phyloP scores from a whole-genome alignment of 192 early-diverging fungal species.

The Phycomyces blakesleeanus region DNA sequence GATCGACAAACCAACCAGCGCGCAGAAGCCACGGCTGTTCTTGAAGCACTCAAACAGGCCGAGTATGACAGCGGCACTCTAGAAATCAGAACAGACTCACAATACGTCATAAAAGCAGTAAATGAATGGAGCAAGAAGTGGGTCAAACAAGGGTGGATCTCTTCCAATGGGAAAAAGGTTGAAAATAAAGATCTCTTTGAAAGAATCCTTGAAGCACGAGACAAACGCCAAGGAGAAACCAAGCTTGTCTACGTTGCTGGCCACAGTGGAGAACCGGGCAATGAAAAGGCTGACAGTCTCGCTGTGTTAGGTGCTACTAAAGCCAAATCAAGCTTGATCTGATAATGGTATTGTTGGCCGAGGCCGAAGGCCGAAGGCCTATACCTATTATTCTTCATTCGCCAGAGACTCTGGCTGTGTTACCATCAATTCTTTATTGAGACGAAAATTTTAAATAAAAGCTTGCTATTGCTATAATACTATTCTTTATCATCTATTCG shows the following conservation, averaged over 20 bases:
- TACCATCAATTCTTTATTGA: too few relatives aligned
- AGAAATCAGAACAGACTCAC: constrained; percentile 74
- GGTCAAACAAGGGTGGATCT: constrained; percentile 68
- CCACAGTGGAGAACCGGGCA: constrained; percentile 68
- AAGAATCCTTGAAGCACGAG: constrained; percentile 40
- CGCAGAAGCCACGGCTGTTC: constrained; percentile 64
- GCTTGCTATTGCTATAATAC: too few relatives aligned
- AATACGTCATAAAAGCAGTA: constrained; percentile 67
- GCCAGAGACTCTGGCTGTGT: too few relatives aligned
- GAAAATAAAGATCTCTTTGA: constrained; percentile 79
- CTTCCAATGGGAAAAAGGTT: constrained; percentile 49
- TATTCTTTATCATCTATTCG: too few relatives aligned
- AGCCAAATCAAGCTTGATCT: background rate
- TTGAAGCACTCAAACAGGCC: constrained; percentile 50
- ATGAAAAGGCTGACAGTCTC: constrained; percentile 77
- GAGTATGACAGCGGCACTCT: constrained; percentile 32
- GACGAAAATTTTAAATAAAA: too few relatives aligned
- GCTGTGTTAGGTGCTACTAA: constrained; percentile 66
- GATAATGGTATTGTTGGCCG: too few relatives aligned
- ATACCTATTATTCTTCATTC: too few relatives aligned
- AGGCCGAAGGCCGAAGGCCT: too few relatives aligned
- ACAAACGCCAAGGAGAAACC: constrained; percentile 38
- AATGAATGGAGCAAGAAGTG: constrained; percentile 70
- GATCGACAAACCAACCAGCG: constrained; percentile 68
- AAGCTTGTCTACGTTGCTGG: constrained; percentile 62